Conservation (phyloP, 805 yeast species). For the Metschnikowia hibisci region DNA sequence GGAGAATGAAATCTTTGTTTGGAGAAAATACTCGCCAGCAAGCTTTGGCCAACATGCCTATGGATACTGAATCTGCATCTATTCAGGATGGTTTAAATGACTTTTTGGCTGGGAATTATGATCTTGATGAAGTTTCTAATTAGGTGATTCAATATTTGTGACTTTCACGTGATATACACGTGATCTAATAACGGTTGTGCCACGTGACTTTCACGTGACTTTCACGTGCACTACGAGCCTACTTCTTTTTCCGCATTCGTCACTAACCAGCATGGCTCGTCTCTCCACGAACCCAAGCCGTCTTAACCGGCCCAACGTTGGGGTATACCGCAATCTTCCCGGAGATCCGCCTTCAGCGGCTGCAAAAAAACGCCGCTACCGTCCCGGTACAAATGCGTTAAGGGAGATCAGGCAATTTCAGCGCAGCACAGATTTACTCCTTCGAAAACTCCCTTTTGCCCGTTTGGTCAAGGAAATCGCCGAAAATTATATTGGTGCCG, state of each 20-base stretch:
- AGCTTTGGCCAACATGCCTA: conserved; percentile 40
- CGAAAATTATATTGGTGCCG: conserved; percentile 50
- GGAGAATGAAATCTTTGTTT: conserved; percentile 55
- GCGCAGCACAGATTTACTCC: conserved; percentile 59
- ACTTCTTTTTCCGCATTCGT: background rate
- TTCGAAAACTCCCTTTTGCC: conserved; percentile 75
- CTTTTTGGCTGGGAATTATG: conserved; percentile 42
- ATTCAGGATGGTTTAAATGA: conserved; percentile 54
- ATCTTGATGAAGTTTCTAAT: conserved; percentile 4
- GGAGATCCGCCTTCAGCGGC: conserved; percentile 45
- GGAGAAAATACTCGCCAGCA: conserved; percentile 66
- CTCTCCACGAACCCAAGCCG: conserved; percentile 12
- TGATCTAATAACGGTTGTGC: too few species aligned
- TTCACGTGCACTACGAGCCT: too few species aligned
- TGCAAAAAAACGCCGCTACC: conserved; percentile 38
- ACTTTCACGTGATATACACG: too few species aligned
- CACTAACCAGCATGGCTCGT: conserved; percentile 10
- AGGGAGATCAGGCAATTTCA: conserved; percentile 68
- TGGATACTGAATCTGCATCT: conserved; percentile 57
- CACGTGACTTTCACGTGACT: too few species aligned
- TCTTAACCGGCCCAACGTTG: conserved; percentile 22
- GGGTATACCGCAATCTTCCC: conserved; percentile 47
- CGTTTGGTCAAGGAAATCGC: conserved; percentile 73
- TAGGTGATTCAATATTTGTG: too few species aligned
- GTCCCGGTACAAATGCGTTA: conserved; percentile 64